Conservation (phyloP, 345 rosid genomes). For the Erucastrum elatum region DNA sequence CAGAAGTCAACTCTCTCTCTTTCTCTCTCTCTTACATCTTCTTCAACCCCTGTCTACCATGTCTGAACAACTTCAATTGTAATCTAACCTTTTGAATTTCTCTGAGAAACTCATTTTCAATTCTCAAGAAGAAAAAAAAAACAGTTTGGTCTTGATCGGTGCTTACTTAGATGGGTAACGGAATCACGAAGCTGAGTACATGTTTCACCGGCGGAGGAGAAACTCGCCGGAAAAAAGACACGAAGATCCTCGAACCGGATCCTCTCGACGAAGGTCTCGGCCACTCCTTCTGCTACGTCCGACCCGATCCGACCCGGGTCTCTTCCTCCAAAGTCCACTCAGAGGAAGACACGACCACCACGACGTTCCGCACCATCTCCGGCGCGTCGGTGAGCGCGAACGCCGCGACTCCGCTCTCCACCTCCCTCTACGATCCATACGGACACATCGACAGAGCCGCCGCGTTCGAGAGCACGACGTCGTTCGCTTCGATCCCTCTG, state of each 20-base stretch:
- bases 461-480: constrained; percentile 88
- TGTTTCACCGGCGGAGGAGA: constrained; percentile 70
- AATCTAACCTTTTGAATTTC: constrained; percentile 18
- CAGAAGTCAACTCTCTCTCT: constrained; percentile 67
- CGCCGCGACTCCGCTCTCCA: constrained; percentile 87
- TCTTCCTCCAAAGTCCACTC: constrained; percentile 88
- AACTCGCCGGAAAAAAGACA: constrained; percentile 48
- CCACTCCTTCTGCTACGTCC: constrained; percentile 89
- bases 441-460: constrained; percentile 71
- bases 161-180: constrained; percentile 70
- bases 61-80: constrained; percentile 37
- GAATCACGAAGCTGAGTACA: constrained; percentile 59
- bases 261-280: constrained; percentile 88
- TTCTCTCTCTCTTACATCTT: constrained; percentile 1
- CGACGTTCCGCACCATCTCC: constrained; percentile 86
- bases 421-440: constrained; percentile 71
- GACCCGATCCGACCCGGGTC: constrained; percentile 65
- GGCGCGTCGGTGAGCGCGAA: constrained; percentile 98
- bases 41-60: constrained; percentile 40
- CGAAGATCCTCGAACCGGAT: constrained; percentile 46
- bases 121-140: neutral
- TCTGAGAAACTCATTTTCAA: neutral
- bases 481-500: constrained; percentile 81
- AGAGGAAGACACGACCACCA: constrained; percentile 59
- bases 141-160: neutral